These are phyloP conservation scores for Wickerhamomyces sp. DNA, from an alignment of 1,139 yeast genomes.

Conservation along the genomic window DNA sequence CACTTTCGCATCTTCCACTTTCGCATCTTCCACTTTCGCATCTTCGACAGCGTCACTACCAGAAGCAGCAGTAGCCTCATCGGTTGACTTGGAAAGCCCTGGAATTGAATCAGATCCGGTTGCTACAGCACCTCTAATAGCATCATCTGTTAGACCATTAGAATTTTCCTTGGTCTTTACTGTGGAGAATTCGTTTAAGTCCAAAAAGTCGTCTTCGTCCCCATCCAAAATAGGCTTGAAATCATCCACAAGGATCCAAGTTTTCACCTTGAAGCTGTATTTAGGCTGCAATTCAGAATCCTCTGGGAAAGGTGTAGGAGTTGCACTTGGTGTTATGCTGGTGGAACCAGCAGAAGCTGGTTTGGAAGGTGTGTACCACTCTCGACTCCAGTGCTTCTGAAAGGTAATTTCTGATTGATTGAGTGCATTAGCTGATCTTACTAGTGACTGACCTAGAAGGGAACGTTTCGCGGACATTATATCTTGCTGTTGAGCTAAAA, in stretches of 20 bases:
- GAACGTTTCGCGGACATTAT: conserved; percentile 28
- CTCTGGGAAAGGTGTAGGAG: conserved; percentile 24
- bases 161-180: conserved; percentile 7
- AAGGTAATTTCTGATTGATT: conserved; percentile 16
- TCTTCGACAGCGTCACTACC: conserved; percentile 9
- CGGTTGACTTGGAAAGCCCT: conserved; percentile 33
- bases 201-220: conserved; percentile 34
- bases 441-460: conserved; percentile 32
- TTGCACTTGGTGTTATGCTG: conserved; percentile 27
- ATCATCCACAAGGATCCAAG: conserved; percentile 36
- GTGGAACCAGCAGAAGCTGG: conserved; percentile 12
- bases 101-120: conserved; percentile 43
- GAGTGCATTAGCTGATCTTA: conserved; percentile 27
- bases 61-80: conserved; percentile 12
- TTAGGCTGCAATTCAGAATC: conserved; percentile 22
- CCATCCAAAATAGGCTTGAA: conserved; percentile 30
- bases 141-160: conserved; percentile 45
- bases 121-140: conserved; percentile 63
- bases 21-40: not conserved
- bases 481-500: too few relatives aligned
- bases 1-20: not conserved
- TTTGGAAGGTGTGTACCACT: conserved; percentile 31
- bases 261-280: conserved; percentile 33
- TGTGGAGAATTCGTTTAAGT: conserved; percentile 24
- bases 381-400: conserved; percentile 31